Evolutionary conservation across 495 filamentous ascomycete species (phyloP), one percentile per base, ranked within the genome.

Genomic region (Aspergillus baeticus): DNA sequence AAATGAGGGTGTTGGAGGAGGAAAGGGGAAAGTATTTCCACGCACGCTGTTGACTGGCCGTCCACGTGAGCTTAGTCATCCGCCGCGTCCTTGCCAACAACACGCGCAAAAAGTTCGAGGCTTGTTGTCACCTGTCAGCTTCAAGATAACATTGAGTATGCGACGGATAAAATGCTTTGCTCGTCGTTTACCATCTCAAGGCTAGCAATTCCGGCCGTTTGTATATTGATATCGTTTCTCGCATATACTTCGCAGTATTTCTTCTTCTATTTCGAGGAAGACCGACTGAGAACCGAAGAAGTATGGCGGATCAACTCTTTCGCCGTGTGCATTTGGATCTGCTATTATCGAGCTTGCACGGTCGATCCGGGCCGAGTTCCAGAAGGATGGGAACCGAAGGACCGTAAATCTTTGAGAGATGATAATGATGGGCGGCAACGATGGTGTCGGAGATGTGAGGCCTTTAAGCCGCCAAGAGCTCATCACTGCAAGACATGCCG

Each of bases 401-500:
- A 64, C 47, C 51, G 61, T 39, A 64, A 61, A 31, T 50, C 62
- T 50, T 55, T 64, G 62, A 53, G 71, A 54, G 51, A 71, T 54
- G 62, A 71, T 55, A 29, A 56, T 13, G 53, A 50, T 53, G 61
- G 65, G 34, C 57, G 75, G 57, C 69, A 74, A 60, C 67, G 84
- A 59, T 97, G 91, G 90, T 98, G 94, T 70, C 86, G 84, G 63
- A 96, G 89, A 71, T 98, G 94, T 66, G 75, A 86, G 43, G 82
- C 84, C 11, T 83, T 80, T 15, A 98, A 98, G 62, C 91, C 95
- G 10, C 89, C 89, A 6, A 79, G 94, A 47, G 83, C 91, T 37
- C 95, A 98, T 75, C 94, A 98, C 75, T 98, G 94, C 77, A 88
- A 87, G 60, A 84, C 81, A 44, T 98, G 94, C 73, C 77, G 79